Conservation (phyloP, 768 basidiomycete genomes). For the Fistulinella prunicolor region DNA sequence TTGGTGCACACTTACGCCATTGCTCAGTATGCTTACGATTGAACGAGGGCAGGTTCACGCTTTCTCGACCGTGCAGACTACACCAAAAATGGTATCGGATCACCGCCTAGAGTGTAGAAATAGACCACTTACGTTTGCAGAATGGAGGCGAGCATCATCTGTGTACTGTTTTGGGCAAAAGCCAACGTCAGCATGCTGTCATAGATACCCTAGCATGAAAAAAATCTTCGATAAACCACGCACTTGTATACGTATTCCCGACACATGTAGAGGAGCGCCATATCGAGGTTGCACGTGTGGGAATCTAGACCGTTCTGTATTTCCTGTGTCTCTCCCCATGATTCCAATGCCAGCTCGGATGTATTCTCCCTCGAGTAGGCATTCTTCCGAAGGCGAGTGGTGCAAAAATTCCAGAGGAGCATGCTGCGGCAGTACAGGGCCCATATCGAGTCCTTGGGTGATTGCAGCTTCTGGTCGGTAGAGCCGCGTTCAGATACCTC, state of each 20-base stretch:
- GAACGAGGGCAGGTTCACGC: conserved; percentile 50
- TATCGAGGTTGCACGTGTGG: conserved; percentile 71
- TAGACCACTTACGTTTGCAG: conserved; percentile 54
- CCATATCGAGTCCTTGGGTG: conserved; percentile 78
- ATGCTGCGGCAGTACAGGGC: conserved; percentile 79
- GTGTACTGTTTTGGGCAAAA: conserved; percentile 42
- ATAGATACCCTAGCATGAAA: conserved; percentile 5
- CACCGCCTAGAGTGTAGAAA: neutral
- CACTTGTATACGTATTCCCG: conserved; percentile 76
- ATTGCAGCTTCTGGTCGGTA: conserved; percentile 41
- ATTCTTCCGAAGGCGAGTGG: conserved; percentile 46
- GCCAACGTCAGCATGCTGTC: conserved; percentile 15
- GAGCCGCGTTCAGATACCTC: conserved; percentile 57
- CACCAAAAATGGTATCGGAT: conserved; percentile 25
- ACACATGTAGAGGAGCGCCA: conserved; percentile 60
- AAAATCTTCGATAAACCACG: conserved; percentile 27
- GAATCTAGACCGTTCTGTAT: conserved; percentile 66
- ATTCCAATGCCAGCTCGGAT: conserved; percentile 56
- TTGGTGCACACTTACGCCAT: conserved; percentile 58
- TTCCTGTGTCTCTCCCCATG: conserved; percentile 62
- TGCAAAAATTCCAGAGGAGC: conserved; percentile 75
- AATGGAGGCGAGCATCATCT: conserved; percentile 61
- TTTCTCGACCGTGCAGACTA: conserved; percentile 53
- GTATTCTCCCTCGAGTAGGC: conserved; percentile 47
- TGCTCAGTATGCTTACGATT: conserved; percentile 71